Percentiles rank a stretch among this genome's conserved stretches.
phyloP scores from a whole-genome alignment of 129 eudicot species.

The Oenanthe sinensis region DNA sequence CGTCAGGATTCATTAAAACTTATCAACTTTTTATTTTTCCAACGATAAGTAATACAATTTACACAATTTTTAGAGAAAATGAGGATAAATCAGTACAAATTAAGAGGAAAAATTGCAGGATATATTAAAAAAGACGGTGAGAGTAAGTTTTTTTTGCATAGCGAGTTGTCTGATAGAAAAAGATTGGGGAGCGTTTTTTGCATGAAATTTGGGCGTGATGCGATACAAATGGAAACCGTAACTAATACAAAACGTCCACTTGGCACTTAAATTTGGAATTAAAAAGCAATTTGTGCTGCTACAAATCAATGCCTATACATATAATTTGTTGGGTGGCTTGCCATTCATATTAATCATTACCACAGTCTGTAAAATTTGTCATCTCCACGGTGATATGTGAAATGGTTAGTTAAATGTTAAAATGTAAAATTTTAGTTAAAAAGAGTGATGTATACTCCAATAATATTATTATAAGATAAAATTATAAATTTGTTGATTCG shows the following conservation, averaged over 20 bases:
- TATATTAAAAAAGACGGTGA: background rate
- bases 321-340: too few relatives aligned
- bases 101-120: background rate
- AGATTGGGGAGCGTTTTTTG: background rate
- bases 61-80: background rate
- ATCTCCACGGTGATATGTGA: too few relatives aligned
- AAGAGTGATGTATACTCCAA: too few relatives aligned
- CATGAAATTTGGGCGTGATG: background rate
- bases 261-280: background rate
- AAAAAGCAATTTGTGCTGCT: background rate
- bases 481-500: too few relatives aligned
- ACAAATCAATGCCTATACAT: background rate
- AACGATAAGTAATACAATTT: background rate
- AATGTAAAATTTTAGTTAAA: too few relatives aligned
- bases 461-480: too few relatives aligned
- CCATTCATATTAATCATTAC: too few relatives aligned
- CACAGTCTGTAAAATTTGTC: too few relatives aligned
- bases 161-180: background rate
- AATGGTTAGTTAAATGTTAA: too few relatives aligned
- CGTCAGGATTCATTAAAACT: background rate
- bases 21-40: background rate
- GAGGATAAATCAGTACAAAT: background rate
- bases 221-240: background rate
- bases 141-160: background rate
- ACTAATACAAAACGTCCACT: background rate